Evolutionary conservation across 495 filamentous ascomycete species (phyloP).

Genomic region (Hypoxylon fragiforme): DNA sequence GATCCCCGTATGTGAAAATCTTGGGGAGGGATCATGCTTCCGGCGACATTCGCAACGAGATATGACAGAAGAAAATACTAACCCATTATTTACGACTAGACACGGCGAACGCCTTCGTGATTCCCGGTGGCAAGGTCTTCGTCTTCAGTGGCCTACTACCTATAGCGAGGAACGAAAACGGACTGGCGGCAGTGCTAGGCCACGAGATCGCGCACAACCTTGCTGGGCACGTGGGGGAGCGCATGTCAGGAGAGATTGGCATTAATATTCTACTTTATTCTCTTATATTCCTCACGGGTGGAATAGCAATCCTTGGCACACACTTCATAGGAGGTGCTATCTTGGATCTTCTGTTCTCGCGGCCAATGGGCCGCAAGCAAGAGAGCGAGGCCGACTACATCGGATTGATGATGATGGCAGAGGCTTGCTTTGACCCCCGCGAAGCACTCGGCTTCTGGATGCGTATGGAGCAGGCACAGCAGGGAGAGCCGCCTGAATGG

Average conservation of each 20-base stretch:
- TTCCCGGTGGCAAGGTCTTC: conserved; percentile 93
- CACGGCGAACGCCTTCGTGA: conserved; percentile 79
- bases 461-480: conserved; percentile 68
- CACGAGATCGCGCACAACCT: conserved; percentile 96
- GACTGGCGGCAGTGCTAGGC: conserved; percentile 80
- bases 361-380: conserved; percentile 70
- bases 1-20: conserved; percentile 48
- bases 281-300: conserved; percentile 53
- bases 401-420: conserved; percentile 70
- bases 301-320: conserved; percentile 49
- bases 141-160: conserved; percentile 84
- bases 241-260: conserved; percentile 66
- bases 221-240: conserved; percentile 77
- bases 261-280: conserved; percentile 57
- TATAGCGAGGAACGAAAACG: conserved; percentile 70
- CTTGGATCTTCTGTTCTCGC: conserved; percentile 65
- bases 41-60: neutral
- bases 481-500: conserved; percentile 68
- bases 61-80: neutral
- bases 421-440: conserved; percentile 68
- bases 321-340: conserved; percentile 47
- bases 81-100: conserved; percentile 16
- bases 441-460: conserved; percentile 76
- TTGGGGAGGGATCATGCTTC: neutral
- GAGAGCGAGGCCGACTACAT: conserved; percentile 82